Conservation (phyloP, 345 rosid species). For the Geranium brycei region DNA sequence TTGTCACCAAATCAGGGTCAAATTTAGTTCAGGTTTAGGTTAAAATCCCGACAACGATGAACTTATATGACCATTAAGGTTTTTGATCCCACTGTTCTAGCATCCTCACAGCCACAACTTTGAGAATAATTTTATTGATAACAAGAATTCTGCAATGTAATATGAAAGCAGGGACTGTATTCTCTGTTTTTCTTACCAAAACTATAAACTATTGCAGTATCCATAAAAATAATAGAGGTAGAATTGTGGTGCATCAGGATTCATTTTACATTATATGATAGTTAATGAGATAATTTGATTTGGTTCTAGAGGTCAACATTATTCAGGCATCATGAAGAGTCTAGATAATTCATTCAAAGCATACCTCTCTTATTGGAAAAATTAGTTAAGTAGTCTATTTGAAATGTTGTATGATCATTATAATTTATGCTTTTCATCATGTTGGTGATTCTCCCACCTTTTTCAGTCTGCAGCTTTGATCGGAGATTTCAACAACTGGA, state of each 20-base stretch:
- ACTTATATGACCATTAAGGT: too few species aligned
- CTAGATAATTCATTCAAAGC: not conserved
- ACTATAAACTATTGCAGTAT: too few species aligned
- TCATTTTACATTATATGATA: not conserved
- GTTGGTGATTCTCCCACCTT: not conserved
- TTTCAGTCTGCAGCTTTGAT: slow-evolving; percentile 80
- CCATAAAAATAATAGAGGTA: too few species aligned
- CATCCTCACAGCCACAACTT: too few species aligned
- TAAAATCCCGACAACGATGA: not conserved
- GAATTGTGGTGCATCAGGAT: not conserved
- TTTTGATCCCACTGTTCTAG: too few species aligned
- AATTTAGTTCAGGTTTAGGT: not conserved
- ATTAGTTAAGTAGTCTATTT: not conserved
- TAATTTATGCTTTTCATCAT: not conserved
- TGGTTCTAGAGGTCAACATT: not conserved
- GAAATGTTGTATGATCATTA: not conserved
- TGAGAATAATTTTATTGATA: too few species aligned
- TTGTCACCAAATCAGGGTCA: not conserved
- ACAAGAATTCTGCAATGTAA: too few species aligned
- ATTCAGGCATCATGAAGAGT: not conserved
- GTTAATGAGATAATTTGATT: not conserved
- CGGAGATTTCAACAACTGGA: slow-evolving; percentile 96
- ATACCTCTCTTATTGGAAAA: not conserved
- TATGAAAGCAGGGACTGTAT: too few species aligned
- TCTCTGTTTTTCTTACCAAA: too few species aligned